Evolutionary conservation across 441 rosid species (phyloP), one percentile per base, ranked within the genome.

Genomic region (Populus hybrid): DNA sequence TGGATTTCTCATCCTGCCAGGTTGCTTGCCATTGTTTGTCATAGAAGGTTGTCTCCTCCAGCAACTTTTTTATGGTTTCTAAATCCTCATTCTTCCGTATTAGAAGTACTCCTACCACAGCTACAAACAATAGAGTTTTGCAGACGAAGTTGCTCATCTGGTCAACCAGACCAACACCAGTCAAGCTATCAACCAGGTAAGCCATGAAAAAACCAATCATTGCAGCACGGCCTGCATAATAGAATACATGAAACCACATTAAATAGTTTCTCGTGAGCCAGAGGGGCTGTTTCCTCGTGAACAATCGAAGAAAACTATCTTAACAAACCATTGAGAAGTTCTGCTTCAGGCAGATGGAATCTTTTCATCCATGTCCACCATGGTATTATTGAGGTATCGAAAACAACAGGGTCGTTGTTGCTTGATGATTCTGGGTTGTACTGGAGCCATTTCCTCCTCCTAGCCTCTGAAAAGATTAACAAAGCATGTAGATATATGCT

Each of bases 351-450:
- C 67, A 95, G 89, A 84, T 95, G 98, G 81, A 87, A 95, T 75
- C 97, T 89, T 88, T 91, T 92, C 78, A 90, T 86, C 99, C 98
- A 95, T 57, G 93, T 90, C 99, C 99, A 95, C 99, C 99, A 95
- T 71, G 98, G 99, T 67, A 95, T 80, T 30, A 90, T 88, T 69
- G 98, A 90, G n/a, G 99, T 92, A 80, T 93, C 96, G 30, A 95
- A 95, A 78, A 95, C 83, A 24, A 93, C 87, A 79, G 88, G 97
- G 57, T 90, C 94, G 12, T 93, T 87, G 21, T 93, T 93, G 74
- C 85, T 89, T 23, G 95, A 88, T 14, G 95, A 83, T 80, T 93
- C 97, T 10, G 99, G 99, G 84, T 88, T 92, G 40, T 79, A 85
- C 82, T 92, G 87, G 0, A 95, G 89, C 96, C 92, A 93, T 87